These are phyloP conservation scores for Blumeriella jaapii DNA, from an alignment of 2,329 filamentous ascomycete genomes.

Conservation along the genomic window DNA sequence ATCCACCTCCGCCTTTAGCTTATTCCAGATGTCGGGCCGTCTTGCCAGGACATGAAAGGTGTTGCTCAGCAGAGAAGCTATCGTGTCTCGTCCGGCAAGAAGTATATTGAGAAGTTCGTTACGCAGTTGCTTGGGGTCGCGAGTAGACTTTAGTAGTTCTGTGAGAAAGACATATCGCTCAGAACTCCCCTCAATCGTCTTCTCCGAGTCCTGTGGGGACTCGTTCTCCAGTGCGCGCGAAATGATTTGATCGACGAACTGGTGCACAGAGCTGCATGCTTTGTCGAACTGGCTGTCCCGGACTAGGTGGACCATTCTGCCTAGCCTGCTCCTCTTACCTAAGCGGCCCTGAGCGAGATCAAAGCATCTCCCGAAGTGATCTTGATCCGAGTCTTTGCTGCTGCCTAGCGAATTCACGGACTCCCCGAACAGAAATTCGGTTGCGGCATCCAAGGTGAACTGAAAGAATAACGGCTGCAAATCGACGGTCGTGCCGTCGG, in stretches of 20 bases:
- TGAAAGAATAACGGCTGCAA: slow-evolving; percentile 52
- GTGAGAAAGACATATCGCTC: slow-evolving; percentile 44
- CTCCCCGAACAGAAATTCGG: slow-evolving; percentile 43
- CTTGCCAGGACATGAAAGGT: slow-evolving; percentile 37
- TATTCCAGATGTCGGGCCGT: slow-evolving; percentile 32
- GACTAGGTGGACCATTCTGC: slow-evolving; percentile 26
- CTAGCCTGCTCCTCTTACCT: slow-evolving; percentile 31
- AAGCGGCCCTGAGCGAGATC: slow-evolving; percentile 35
- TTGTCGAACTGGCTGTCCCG: slow-evolving; percentile 18
- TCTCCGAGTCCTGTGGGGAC: slow-evolving; percentile 26
- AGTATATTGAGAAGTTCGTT: slow-evolving; percentile 43
- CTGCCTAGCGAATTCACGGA: slow-evolving; percentile 32
- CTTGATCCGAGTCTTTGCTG: slow-evolving; percentile 13
- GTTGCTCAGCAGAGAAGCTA: slow-evolving; percentile 38
- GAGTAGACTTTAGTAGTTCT: slow-evolving; percentile 39
- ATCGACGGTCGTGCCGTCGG: slow-evolving; percentile 44
- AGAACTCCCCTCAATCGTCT: slow-evolving; percentile 28
- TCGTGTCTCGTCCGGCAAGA: slow-evolving; percentile 47
- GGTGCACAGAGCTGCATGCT: slow-evolving; percentile 30
- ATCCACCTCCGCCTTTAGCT: slow-evolving; percentile 34
- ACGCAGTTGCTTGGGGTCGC: slow-evolving; percentile 34
- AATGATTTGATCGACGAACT: slow-evolving; percentile 39
- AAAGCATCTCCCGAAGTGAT: slow-evolving; percentile 38
- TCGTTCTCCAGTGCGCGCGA: slow-evolving; percentile 26
- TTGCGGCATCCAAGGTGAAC: slow-evolving; percentile 34